phyloP scores from a whole-genome alignment of 2,329 filamentous ascomycete genomes.

The Alternaria brassicae region DNA sequence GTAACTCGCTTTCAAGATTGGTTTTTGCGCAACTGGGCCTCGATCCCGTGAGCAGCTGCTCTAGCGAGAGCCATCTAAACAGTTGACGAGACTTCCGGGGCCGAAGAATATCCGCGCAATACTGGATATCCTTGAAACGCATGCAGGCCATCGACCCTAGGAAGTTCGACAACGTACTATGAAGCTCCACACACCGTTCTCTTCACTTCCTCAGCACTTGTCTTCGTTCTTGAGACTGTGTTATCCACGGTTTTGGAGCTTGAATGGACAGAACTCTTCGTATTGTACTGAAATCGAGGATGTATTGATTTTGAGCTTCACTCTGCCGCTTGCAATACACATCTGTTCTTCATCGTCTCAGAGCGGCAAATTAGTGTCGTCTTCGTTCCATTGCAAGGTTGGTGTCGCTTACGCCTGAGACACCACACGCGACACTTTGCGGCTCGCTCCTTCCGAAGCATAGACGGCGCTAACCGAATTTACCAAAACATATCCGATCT shows the following conservation, averaged over 20 bases:
- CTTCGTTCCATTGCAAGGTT: not conserved
- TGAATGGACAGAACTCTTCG: not conserved
- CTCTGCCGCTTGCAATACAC: not conserved
- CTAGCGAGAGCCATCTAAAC: not conserved
- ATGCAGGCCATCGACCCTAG: not conserved
- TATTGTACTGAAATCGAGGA: not conserved
- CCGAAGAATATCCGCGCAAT: not conserved
- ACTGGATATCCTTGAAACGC: not conserved
- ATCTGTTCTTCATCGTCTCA: not conserved
- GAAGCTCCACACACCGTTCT: not conserved
- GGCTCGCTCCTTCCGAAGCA: conserved; percentile 13
- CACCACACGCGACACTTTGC: conserved; percentile 13
- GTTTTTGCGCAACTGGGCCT: conserved; percentile 49
- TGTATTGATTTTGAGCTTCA: not conserved
- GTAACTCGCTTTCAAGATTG: conserved; percentile 49
- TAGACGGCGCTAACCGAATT: conserved; percentile 12
- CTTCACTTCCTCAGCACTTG: not conserved
- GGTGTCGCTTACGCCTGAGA: conserved; percentile 3
- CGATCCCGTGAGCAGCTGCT: conserved; percentile 33
- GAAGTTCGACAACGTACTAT: not conserved
- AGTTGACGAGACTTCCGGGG: not conserved
- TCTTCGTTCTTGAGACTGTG: not conserved
- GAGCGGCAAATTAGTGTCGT: not conserved
- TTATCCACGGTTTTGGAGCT: not conserved
- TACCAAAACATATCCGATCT: conserved; percentile 13